Conservation (phyloP, 306 rosid species). For the Urtica urens region DNA sequence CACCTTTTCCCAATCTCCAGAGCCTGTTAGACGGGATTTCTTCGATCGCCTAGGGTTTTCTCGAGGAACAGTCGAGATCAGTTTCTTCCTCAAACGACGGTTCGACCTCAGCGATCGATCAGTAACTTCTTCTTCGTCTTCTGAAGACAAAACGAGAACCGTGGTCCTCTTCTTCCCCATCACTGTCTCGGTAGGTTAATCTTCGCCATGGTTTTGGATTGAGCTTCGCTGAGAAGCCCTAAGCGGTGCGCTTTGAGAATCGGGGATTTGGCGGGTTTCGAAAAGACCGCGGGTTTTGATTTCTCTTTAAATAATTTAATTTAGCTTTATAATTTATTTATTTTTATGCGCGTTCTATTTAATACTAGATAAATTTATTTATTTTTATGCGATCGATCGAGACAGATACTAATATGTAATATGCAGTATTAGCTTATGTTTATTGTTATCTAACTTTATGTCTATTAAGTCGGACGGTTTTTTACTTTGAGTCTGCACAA, state of each 20-base stretch:
- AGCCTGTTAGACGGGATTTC: conserved; percentile 45
- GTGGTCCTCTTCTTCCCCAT: conserved; percentile 68
- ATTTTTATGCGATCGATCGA: too few species aligned
- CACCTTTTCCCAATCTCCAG: conserved; percentile 49
- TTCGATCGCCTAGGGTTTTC: conserved; percentile 39
- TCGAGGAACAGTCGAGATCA: conserved; percentile 26
- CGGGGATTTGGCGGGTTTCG: conserved; percentile 18
- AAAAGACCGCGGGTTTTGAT: conserved; percentile 19
- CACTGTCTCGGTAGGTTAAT: not conserved
- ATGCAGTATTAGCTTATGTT: too few species aligned
- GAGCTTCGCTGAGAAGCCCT: not conserved
- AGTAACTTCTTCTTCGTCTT: conserved; percentile 31
- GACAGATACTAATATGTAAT: too few species aligned
- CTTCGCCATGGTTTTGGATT: not conserved
- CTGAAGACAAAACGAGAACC: conserved; percentile 50
- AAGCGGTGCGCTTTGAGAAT: conserved; percentile 6
- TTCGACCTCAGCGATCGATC: conserved; percentile 25
- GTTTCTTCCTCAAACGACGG: conserved; percentile 26
- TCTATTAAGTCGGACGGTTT: too few species aligned
- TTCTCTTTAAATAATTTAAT: too few species aligned
- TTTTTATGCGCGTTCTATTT: too few species aligned
- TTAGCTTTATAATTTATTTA: too few species aligned
- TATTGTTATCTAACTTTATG: too few species aligned
- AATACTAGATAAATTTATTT: too few species aligned
- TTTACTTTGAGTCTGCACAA: too few species aligned